Conservation (phyloP, 2,329 filamentous ascomycete genomes). For the Biscogniauxia sp. region DNA sequence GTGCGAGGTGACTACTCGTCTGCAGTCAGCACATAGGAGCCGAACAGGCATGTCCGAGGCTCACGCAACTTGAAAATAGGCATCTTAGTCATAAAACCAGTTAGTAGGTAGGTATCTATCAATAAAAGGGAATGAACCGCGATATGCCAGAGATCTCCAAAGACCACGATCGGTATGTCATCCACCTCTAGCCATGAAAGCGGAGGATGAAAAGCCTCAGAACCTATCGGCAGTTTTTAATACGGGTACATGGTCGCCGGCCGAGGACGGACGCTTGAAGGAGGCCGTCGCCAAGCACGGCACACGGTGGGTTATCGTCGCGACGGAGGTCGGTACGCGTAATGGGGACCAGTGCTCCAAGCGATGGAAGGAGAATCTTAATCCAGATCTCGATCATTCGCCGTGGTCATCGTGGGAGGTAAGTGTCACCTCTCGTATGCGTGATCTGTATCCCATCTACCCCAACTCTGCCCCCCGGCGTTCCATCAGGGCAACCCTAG, state of each 20-base stretch:
- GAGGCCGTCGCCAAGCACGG: constrained; percentile 14
- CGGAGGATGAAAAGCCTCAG: no score
- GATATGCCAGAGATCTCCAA: no score
- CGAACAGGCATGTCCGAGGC: no score
- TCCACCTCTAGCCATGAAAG: no score
- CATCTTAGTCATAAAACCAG: no score
- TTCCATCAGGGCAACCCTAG: not conserved
- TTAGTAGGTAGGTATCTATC: no score
- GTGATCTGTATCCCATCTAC: constrained; percentile 5
- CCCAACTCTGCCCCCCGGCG: not conserved
- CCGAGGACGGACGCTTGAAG: constrained; percentile 13
- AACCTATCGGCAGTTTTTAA: not conserved
- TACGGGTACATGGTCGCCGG: constrained; percentile 12
- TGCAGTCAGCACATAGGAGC: no score
- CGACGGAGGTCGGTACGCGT: constrained; percentile 13
- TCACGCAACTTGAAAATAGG: no score
- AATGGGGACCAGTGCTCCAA: constrained; percentile 22
- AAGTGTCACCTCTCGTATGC: not conserved
- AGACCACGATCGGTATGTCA: no score
- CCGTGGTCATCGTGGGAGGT: constrained; percentile 13
- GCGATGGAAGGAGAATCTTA: constrained; percentile 21
- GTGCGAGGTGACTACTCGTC: no score
- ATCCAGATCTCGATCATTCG: constrained; percentile 10
- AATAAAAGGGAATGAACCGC: no score
- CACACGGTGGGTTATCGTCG: constrained; percentile 16